Evolutionary conservation across 2,329 filamentous ascomycete genomes (phyloP), one percentile per base, ranked within the genome.

Genomic region (Cadophora malorum): DNA sequence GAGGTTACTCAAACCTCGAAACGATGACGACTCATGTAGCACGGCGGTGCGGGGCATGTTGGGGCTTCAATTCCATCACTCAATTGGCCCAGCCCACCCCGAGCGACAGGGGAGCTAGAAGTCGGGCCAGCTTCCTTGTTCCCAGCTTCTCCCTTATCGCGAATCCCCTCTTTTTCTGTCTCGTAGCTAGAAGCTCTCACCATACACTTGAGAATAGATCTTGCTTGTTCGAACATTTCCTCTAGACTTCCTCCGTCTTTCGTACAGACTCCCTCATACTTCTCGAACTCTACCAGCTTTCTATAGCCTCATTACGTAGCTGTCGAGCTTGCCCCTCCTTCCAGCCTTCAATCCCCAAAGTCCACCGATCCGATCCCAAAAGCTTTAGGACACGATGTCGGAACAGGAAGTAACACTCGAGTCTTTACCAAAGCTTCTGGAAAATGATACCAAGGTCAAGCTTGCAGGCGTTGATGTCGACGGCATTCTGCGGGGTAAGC

Each of bases 391-490:
- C 58, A 70, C 41, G 12, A 75, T 76, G 75, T 55, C 75, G 33
- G 71, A 71, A 31, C 64, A 68, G 41, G 76, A 80, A 67, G 79
- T 92, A 73, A 94, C 90, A 28, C 79, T 85, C 71, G 86, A 90
- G 62, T 84, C 87, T 70, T 85, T 97, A 67, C 85, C 89, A 25
- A 79, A 85, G 65, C 80, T 95, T 63, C 89, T 96, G 69, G 82
- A 86, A 72, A 75, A 90, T 77, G 94, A 97, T 79, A 85, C 81
- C 62, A 90, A 91, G 76, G 91, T 97, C 81, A 97, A 97, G 80
- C 86, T 97, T 50, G 94, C 92, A 10, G 94, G 94, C 50, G 81
- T 96, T 70, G 94, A 97, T 78, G 91, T 94, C 67, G 94, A 97
- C 78, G 94, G 94, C 72, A 88, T 93, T 63, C 84, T 97, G 65